Evolutionary conservation across 352 stramenopile genomes (phyloP), one percentile per base, ranked within the genome.

Genomic region (Phytophthora europaea): DNA sequence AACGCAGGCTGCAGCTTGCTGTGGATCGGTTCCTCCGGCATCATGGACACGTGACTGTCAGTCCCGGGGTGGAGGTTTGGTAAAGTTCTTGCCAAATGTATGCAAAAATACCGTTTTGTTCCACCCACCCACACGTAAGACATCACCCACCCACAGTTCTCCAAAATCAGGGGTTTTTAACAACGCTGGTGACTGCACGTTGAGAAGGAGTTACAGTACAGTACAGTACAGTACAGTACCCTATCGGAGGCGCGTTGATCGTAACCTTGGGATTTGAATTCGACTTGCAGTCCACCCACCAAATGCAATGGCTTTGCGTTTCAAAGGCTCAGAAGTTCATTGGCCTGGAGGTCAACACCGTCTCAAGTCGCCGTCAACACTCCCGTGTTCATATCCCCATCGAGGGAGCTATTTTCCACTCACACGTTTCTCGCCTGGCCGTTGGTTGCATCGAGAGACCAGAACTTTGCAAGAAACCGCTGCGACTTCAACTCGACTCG

Each of bases 251-350:
- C 38, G 16, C 22, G 16, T 47, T 69, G 63, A 64, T 63, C 31
- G 15, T 22, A 63, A 48, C 38, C 51, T 34, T 36, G 28, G 45
- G 66, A 64, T 73, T 73, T 69, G 67, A 73, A 73, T 63, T 60
- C 66, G 59, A 45, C 36, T 59, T 70, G 43, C 23, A 74, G 67
- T 75, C 67, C 61, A 71, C 61, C 67, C 67, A 75, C 55, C 67
- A 12, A 57, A 48, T n/a, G 26, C 26, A 55, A 20, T 45, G 36
- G 31, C 22, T 65, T 55, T 70, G 52, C 45, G 54, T 71, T 66
- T 66, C 54, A 43, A 52, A 7, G n/a, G 34, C 61, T 63, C 66
- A 70, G 53, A 60, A 70, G 52, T 16, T 15, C 59, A 54, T 62
- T 63, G 9, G 13, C 50, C 51, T 69, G 51, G 67, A 47, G 28